Evolutionary conservation across 2,329 filamentous ascomycete species (phyloP).

Genomic region (Truncatella angustata): DNA sequence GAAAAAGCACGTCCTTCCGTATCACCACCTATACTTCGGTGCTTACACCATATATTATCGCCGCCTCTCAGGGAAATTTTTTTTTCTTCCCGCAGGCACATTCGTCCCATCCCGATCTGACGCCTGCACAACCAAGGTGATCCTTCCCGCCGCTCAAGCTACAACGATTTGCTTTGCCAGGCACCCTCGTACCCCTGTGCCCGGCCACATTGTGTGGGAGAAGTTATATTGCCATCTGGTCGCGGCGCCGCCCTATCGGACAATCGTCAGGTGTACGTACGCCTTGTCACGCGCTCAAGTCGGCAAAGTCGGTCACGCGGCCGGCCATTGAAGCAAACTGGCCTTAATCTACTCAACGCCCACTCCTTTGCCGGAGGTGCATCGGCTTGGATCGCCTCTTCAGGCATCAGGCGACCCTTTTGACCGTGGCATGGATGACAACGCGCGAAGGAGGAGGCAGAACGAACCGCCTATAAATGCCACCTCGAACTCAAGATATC

Average conservation of each 20-base stretch:
- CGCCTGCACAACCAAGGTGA: slow-evolving; percentile 18
- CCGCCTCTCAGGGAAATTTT: slow-evolving; percentile 11
- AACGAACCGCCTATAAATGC: slow-evolving; percentile 69
- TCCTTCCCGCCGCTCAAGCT: slow-evolving; percentile 15
- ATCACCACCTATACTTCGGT: slow-evolving; percentile 18
- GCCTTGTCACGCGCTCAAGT: neutral
- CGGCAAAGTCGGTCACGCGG: slow-evolving; percentile 26
- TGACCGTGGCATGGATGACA: slow-evolving; percentile 73
- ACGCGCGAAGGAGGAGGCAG: slow-evolving; percentile 70
- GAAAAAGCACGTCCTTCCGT: slow-evolving; percentile 15
- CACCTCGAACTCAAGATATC: slow-evolving; percentile 53
- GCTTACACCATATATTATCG: slow-evolving; percentile 17
- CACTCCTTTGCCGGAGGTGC: slow-evolving; percentile 62
- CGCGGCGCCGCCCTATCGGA: neutral
- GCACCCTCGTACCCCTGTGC: slow-evolving; percentile 17
- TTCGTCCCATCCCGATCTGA: slow-evolving; percentile 16
- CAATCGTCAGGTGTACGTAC: neutral
- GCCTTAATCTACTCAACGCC: slow-evolving; percentile 59
- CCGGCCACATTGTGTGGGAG: slow-evolving; percentile 11
- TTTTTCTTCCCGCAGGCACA: slow-evolving; percentile 12
- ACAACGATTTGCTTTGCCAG: slow-evolving; percentile 11
- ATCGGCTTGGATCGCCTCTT: slow-evolving; percentile 59
- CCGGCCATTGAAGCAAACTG: slow-evolving; percentile 54
- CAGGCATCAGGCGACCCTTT: slow-evolving; percentile 51
- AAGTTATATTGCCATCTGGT: neutral